Base-by-base conservation (phyloP, 2,329 filamentous ascomycete genomes). In the Colletotrichum viniferum region DNA sequence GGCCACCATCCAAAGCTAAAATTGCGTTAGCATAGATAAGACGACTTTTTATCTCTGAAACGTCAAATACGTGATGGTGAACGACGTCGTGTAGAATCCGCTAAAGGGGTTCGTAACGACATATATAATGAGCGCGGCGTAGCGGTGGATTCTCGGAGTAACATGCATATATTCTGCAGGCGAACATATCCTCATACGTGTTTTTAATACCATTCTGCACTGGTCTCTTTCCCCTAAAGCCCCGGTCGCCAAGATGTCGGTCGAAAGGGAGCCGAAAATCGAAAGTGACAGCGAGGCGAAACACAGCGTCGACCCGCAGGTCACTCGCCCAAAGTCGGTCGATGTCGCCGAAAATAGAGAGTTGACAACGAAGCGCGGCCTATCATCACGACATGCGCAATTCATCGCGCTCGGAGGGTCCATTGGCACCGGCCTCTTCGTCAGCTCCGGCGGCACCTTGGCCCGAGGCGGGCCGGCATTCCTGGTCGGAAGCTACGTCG, bases 351-450 rank as follows among this genome's bases (percentile, higher is more conserved):
- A 48, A 21, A 48, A 48, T 4, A 48, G 43, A 48, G 43, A 48
- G n/a, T 13, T 48, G 43, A 21, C n/a, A 48, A 61, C 58, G 18
- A 30, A 61, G 30, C 58, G 28, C 28, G 58, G 58, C 5, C 28
- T 69, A 21, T 36, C 52, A 26, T 69, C 84, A 21, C 82, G 86
- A 72, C 86, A 87, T 80, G 82, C 86, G 77, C 85, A 87, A 78
- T 86, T 87, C 84, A 86, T 87, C 77, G 85, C 85, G 68, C 85
- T 87, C 14, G 85, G 85, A 77, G 87, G 87, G 34, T 86, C 86
- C n/a, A 88, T 88, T 62, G 87, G 86, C 77, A 85, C 86, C 77
- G 85, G 84, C 81, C 85, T 87, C 76, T 87, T 89, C 79, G 85
- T 89, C 73, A 85, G 86, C 74, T 85, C 85, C 68, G 87, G 87